Evolutionary conservation across 2,329 filamentous ascomycete genomes (phyloP).

Genomic region (Phaeoacremonium minimum): DNA sequence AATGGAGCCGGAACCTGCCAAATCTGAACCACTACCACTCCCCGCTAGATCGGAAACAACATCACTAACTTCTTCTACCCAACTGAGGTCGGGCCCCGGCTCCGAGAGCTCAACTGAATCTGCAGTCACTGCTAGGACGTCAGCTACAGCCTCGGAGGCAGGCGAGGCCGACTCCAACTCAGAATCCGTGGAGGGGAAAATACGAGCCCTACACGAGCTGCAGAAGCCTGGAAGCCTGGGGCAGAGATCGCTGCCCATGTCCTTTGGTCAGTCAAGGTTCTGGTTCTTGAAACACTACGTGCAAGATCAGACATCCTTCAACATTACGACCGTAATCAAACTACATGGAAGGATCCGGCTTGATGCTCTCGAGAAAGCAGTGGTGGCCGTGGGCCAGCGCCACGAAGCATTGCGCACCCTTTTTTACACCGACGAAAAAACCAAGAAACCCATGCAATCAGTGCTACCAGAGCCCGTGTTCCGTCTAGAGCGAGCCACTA

Average conservation of each 20-base stretch:
- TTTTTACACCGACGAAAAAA: slow-evolving; percentile 16
- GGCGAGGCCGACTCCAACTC: not conserved
- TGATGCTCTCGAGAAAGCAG: slow-evolving; percentile 22
- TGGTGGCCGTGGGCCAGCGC: slow-evolving; percentile 19
- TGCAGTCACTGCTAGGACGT: not conserved
- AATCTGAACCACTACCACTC: not conserved
- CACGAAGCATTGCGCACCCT: slow-evolving; percentile 28
- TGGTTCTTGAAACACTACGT: slow-evolving; percentile 29
- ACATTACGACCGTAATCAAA: slow-evolving; percentile 24
- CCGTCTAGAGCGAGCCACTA: slow-evolving; percentile 16
- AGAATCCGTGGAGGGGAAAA: not conserved
- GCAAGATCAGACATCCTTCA: slow-evolving; percentile 31
- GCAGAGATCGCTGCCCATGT: slow-evolving; percentile 21
- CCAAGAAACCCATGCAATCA: slow-evolving; percentile 12
- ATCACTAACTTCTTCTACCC: too few relatives aligned
- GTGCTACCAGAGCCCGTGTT: slow-evolving; percentile 17
- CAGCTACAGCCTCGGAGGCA: not conserved
- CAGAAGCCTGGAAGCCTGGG: too few relatives aligned
- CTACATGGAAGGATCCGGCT: slow-evolving; percentile 25
- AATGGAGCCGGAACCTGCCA: not conserved
- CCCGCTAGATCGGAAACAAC: too few relatives aligned
- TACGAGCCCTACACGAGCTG: not conserved
- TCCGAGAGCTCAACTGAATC: not conserved
- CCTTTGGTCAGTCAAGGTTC: slow-evolving; percentile 31
- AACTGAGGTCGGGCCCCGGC: not conserved